Percentiles rank a stretch among this genome's conserved stretches.
phyloP scores from a whole-genome alignment of 768 basidiomycete genomes.

The Clitopilus hobsonii region DNA sequence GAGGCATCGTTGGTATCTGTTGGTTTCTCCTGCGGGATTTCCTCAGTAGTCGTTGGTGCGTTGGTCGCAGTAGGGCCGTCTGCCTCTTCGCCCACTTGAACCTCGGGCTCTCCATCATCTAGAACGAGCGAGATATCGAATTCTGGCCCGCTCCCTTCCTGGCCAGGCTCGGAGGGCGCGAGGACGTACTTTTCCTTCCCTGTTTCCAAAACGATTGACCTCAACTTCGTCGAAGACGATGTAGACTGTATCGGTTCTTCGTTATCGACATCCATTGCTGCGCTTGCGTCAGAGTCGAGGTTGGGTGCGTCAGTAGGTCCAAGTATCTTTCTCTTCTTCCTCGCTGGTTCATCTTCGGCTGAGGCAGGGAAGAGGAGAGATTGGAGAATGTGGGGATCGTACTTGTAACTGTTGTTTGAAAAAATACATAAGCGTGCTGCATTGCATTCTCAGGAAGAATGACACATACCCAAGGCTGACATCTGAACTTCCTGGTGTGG shows the following conservation, averaged over 20 bases:
- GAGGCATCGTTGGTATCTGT: too few relatives aligned
- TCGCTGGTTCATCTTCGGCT: conserved; percentile 13
- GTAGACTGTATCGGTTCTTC: conserved; percentile 1
- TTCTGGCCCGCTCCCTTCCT: conserved; percentile 7
- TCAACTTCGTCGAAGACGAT: not conserved
- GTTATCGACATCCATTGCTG: conserved; percentile 12
- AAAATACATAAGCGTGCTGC: conserved; percentile 1
- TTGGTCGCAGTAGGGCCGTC: not conserved
- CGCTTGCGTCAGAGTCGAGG: conserved; percentile 7
- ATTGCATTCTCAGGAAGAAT: too few relatives aligned
- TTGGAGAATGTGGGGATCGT: conserved; percentile 37
- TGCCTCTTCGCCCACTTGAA: not conserved
- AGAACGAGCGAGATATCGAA: conserved; percentile 36
- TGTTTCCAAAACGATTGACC: conserved; percentile 33
- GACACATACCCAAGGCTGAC: conserved; percentile 42
- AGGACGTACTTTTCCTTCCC: conserved; percentile 35
- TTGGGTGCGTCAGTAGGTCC: not conserved
- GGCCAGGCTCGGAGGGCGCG: conserved; percentile 17
- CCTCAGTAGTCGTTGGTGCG: not conserved
- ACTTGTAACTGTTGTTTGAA: conserved; percentile 42
- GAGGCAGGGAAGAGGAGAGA: conserved; percentile 38
- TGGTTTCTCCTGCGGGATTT: too few relatives aligned
- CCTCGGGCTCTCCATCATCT: conserved; percentile 18
- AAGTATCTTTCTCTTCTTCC: conserved; percentile 1
- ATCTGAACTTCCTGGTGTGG: conserved; percentile 27